Evolutionary conservation across 768 basidiomycete genomes (phyloP).

Genomic region (Cyclocybe cylindracea): DNA sequence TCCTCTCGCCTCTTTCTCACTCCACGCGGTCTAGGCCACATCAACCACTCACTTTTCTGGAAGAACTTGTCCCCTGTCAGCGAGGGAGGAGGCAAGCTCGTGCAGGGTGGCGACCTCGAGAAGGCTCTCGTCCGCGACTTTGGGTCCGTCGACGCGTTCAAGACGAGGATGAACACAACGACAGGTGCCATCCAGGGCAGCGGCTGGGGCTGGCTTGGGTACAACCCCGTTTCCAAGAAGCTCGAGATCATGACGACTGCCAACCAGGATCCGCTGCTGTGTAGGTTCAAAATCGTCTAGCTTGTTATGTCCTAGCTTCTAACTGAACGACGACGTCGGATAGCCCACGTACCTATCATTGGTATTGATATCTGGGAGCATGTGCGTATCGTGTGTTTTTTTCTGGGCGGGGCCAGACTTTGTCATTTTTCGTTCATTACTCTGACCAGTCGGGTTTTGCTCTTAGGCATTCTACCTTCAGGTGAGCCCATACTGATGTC

Average conservation of each 20-base stretch:
- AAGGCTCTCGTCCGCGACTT: conserved; percentile 79
- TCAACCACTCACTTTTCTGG: conserved; percentile 98
- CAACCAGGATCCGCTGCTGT: conserved; percentile 90
- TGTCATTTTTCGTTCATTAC: conserved; percentile 3
- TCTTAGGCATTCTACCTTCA: conserved; percentile 71
- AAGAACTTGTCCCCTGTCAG: conserved; percentile 85
- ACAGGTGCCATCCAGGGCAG: conserved; percentile 95
- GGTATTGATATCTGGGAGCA: conserved; percentile 99
- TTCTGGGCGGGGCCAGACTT: background rate
- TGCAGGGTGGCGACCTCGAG: conserved; percentile 64
- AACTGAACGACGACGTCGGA: too few relatives aligned
- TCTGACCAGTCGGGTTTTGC: background rate
- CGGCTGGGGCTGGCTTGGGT: conserved; percentile 98
- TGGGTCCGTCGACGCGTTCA: conserved; percentile 84
- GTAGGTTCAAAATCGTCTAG: conserved; percentile 22
- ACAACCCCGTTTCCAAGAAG: conserved; percentile 61
- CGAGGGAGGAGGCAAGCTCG: conserved; percentile 63
- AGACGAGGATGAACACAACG: conserved; percentile 81
- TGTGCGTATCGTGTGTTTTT: conserved; percentile 44
- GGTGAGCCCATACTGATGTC: conserved; percentile 30
- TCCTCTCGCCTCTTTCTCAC: background rate
- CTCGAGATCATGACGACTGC: conserved; percentile 92
- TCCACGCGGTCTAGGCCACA: conserved; percentile 58
- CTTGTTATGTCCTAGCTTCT: background rate
- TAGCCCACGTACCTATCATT: conserved; percentile 87